Evolutionary conservation across 108 stramenopile genomes (phyloP).

Genomic region (Craspedostauros australis): DNA sequence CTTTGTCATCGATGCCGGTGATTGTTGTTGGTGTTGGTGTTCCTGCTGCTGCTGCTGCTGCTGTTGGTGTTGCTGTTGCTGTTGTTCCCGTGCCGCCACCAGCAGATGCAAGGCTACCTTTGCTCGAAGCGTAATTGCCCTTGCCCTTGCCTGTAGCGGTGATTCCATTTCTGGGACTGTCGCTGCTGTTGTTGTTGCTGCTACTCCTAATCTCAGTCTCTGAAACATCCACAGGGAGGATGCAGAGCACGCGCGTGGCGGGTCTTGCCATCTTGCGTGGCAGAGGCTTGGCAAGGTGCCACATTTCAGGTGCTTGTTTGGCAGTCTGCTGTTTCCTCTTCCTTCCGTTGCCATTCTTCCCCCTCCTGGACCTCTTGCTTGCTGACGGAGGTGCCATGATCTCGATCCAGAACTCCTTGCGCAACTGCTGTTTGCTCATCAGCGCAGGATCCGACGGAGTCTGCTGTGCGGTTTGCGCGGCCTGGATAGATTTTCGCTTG

Average conservation of each 20-base stretch:
- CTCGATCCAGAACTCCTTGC: constrained; percentile 42
- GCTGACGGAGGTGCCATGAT: constrained; percentile 17
- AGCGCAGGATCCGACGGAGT: no score
- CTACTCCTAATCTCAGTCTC: constrained; percentile 1
- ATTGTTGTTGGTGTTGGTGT: no score
- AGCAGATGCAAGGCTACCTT: no score
- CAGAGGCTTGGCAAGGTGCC: constrained; percentile 41
- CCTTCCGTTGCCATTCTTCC: constrained; percentile 1
- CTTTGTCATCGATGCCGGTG: no score
- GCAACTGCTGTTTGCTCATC: constrained; percentile 4
- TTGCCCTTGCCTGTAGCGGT: no score
- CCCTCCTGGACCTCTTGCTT: constrained; percentile 1
- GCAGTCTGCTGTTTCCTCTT: constrained; percentile 4
- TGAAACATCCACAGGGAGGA: constrained; percentile 23
- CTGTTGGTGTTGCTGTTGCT: no score
- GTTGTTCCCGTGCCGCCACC: no score
- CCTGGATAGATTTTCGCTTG: background rate
- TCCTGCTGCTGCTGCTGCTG: no score
- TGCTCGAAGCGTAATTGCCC: no score
- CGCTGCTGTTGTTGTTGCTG: no score
- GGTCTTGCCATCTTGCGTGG: constrained; percentile 15
- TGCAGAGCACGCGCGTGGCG: constrained; percentile 23
- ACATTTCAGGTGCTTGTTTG: constrained; percentile 14
- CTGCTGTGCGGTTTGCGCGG: no score
- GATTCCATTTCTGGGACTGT: no score